These are phyloP conservation scores for Starmera amethionina DNA, from an alignment of 805 yeast genomes.

Conservation along the genomic window DNA sequence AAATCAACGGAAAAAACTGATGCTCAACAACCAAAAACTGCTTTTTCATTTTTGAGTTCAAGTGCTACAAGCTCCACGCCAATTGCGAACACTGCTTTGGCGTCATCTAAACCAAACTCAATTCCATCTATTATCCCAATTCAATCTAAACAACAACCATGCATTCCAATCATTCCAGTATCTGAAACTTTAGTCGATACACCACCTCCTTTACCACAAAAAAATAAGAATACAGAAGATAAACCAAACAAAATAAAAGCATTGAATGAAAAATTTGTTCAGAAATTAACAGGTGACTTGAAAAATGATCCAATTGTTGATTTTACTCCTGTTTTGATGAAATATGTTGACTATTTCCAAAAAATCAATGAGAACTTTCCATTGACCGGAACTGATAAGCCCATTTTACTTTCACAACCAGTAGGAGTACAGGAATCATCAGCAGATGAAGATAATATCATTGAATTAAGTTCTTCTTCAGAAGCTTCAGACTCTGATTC, in stretches of 20 bases:
- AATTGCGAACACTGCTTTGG: no score
- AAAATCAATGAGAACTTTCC: slow-evolving; percentile 22
- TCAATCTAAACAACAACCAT: background rate
- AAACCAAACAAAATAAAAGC: slow-evolving; percentile 48
- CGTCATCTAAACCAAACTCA: slow-evolving; percentile 1
- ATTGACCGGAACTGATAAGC: slow-evolving; percentile 1
- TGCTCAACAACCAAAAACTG: background rate
- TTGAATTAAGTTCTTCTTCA: slow-evolving; percentile 13
- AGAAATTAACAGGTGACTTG: slow-evolving; percentile 34
- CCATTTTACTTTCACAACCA: slow-evolving; percentile 12
- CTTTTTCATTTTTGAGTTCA: no score
- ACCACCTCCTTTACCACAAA: no score
- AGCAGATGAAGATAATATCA: slow-evolving; percentile 15
- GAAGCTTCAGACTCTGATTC: slow-evolving; percentile 27
- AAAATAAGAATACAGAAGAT: slow-evolving; percentile 14
- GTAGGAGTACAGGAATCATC: slow-evolving; percentile 1
- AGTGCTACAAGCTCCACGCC: no score
- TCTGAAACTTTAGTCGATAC: no score
- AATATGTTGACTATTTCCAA: slow-evolving; percentile 45
- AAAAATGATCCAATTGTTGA: slow-evolving; percentile 40
- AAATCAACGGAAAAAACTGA: background rate
- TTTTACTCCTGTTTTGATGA: slow-evolving; percentile 43
- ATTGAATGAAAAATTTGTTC: slow-evolving; percentile 49
- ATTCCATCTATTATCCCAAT: background rate
- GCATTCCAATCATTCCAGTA: no score